Conservation (phyloP, 225 moss, liverwort and hornwort species). For the Asterella californica region DNA sequence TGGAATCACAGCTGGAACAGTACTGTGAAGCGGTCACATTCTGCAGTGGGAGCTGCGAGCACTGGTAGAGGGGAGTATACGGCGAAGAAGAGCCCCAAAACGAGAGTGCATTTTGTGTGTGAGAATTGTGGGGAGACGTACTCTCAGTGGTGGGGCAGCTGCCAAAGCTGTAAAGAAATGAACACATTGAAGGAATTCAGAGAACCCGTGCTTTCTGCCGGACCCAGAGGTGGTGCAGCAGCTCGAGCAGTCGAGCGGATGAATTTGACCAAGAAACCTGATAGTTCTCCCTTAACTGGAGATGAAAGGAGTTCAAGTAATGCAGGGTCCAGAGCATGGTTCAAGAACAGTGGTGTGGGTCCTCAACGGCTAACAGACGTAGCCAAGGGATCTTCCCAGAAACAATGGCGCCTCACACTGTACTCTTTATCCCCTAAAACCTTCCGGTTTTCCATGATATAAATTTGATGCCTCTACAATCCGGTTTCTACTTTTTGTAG, state of each 20-base stretch:
- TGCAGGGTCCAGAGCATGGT: slow-evolving; percentile 61
- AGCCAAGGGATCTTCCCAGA: slow-evolving; percentile 60
- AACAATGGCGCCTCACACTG: slow-evolving; percentile 82
- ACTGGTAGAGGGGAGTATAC: slow-evolving; percentile 32
- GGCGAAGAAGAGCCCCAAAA: slow-evolving; percentile 62
- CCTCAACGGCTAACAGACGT: slow-evolving; percentile 88
- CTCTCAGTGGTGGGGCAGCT: slow-evolving; percentile 94
- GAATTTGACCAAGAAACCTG: slow-evolving; percentile 16
- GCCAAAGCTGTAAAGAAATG: slow-evolving; percentile 78
- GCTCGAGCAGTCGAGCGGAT: slow-evolving; percentile 87
- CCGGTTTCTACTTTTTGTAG: neutral
- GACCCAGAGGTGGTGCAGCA: slow-evolving; percentile 90
- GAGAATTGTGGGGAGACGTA: slow-evolving; percentile 91
- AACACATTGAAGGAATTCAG: slow-evolving; percentile 86
- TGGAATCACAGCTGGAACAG: slow-evolving; percentile 13
- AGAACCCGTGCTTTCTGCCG: slow-evolving; percentile 52
- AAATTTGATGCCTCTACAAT: no score
- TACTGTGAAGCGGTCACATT: neutral
- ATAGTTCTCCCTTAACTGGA: slow-evolving; percentile 31
- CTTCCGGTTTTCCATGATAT: no score
- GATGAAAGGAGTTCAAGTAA: slow-evolving; percentile 12
- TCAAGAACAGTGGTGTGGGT: slow-evolving; percentile 47
- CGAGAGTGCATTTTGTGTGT: slow-evolving; percentile 79
- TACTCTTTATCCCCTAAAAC: neutral
- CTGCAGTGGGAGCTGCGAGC: slow-evolving; percentile 20